Percentiles rank a stretch among this genome's conserved stretches.
Conservation (phyloP, 2,329 filamentous ascomycete species). For the Fusarium guadeloupense region DNA sequence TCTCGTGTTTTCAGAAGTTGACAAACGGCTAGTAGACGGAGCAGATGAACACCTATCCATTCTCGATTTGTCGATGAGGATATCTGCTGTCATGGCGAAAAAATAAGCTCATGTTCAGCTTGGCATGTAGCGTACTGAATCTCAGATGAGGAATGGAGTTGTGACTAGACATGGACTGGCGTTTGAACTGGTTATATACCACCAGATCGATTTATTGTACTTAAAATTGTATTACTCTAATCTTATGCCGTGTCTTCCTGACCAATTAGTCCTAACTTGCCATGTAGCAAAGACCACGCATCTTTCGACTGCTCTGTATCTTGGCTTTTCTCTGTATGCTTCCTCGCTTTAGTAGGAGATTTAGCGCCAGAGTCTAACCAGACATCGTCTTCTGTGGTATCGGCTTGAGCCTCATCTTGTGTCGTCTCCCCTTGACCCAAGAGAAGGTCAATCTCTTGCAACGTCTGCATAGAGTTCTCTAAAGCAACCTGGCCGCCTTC, state of each 20-base stretch:
- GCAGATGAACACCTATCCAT: conserved; percentile 94
- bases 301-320: conserved; percentile 46
- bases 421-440: conserved; percentile 51
- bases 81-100: conserved; percentile 75
- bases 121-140: conserved; percentile 3
- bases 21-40: conserved; percentile 93
- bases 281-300: conserved; percentile 62
- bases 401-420: conserved; percentile 34
- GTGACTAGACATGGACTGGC: conserved; percentile 35
- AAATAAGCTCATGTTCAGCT: conserved; percentile 38
- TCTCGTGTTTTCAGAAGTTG: conserved; percentile 88
- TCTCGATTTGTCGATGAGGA: conserved; percentile 82
- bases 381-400: conserved; percentile 42
- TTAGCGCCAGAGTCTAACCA: conserved; percentile 50
- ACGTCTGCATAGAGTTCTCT: conserved; percentile 59
- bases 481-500: conserved; percentile 67
- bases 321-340: conserved; percentile 42
- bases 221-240: conserved; percentile 12
- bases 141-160: conserved; percentile 37
- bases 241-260: conserved; percentile 44
- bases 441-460: conserved; percentile 61
- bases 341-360: conserved; percentile 35
- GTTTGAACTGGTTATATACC: conserved; percentile 37
- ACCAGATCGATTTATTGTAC: conserved; percentile 25
- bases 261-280: conserved; percentile 63